Conservation (phyloP, 345 rosid genomes). For the Bruguiera sexangula region DNA sequence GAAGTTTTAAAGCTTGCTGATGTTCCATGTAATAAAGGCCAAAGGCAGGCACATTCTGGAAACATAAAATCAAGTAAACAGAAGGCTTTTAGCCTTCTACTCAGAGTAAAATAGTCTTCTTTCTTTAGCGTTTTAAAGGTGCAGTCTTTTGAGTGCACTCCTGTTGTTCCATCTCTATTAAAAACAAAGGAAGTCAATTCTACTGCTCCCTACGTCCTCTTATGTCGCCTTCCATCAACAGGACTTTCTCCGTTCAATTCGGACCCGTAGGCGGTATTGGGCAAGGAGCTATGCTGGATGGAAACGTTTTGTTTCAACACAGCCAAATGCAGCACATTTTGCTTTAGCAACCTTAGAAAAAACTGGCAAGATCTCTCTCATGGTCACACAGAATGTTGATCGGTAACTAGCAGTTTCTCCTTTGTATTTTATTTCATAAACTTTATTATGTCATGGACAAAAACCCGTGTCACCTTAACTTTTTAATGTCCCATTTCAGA, state of each 20-base stretch:
- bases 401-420: constrained; percentile 34
- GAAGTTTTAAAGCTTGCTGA: background rate
- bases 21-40: background rate
- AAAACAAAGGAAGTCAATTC: background rate
- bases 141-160: too few relatives aligned
- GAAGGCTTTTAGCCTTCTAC: too few relatives aligned
- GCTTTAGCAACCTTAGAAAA: constrained; percentile 84
- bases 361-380: constrained; percentile 59
- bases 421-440: constrained; percentile 1
- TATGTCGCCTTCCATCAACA: constrained; percentile 14
- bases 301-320: constrained; percentile 75
- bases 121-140: too few relatives aligned
- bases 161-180: background rate
- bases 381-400: constrained; percentile 95
- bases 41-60: background rate
- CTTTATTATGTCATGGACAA: constrained; percentile 1
- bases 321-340: constrained; percentile 67
- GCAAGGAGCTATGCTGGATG: constrained; percentile 98
- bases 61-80: too few relatives aligned
- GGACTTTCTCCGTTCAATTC: constrained; percentile 72
- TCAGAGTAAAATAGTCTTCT: too few relatives aligned
- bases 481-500: constrained; percentile 35
- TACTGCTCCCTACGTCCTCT: background rate
- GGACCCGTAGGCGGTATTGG: constrained; percentile 85
- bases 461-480: constrained; percentile 10